Evolutionary conservation across 768 basidiomycete genomes (phyloP).

Genomic region (Leccinum longicurvipes): DNA sequence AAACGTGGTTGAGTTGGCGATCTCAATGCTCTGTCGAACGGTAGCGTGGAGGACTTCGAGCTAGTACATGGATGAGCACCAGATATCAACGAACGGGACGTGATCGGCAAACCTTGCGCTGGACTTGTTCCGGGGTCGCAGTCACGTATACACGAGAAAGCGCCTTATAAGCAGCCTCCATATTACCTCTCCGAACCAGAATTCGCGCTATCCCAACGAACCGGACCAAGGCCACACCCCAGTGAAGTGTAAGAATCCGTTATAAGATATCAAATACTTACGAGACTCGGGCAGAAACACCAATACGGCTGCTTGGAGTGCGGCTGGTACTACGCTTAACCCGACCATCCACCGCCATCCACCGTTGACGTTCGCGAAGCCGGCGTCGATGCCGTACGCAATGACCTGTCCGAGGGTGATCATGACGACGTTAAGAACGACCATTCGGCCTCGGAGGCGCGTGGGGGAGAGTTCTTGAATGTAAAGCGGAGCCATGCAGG

Average conservation of each 20-base stretch:
- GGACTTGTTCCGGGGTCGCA: conserved; percentile 61
- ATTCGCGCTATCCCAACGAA: conserved; percentile 47
- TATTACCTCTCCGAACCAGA: conserved; percentile 53
- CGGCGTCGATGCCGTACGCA: conserved; percentile 71
- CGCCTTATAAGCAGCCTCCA: conserved; percentile 48
- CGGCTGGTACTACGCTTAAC: conserved; percentile 67
- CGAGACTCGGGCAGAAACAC: conserved; percentile 77
- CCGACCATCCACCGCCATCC: conserved; percentile 90
- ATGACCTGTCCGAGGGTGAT: conserved; percentile 81
- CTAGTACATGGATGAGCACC: conserved; percentile 26
- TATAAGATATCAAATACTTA: conserved; percentile 33
- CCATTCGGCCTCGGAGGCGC: conserved; percentile 67
- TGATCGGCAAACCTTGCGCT: conserved; percentile 48
- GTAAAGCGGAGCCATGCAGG: conserved; percentile 77
- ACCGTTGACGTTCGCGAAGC: conserved; percentile 50
- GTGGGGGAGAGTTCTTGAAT: conserved; percentile 83
- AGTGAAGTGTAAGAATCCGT: not conserved
- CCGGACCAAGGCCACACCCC: not conserved
- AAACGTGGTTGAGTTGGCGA: conserved; percentile 61
- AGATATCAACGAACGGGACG: not conserved
- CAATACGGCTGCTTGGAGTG: conserved; percentile 55
- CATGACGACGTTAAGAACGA: conserved; percentile 78
- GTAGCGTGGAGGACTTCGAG: conserved; percentile 57
- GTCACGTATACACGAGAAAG: conserved; percentile 67
- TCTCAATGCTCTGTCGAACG: conserved; percentile 59